Evolutionary conservation across 2,329 filamentous ascomycete species (phyloP).

Genomic region (Colletotrichum lupini): DNA sequence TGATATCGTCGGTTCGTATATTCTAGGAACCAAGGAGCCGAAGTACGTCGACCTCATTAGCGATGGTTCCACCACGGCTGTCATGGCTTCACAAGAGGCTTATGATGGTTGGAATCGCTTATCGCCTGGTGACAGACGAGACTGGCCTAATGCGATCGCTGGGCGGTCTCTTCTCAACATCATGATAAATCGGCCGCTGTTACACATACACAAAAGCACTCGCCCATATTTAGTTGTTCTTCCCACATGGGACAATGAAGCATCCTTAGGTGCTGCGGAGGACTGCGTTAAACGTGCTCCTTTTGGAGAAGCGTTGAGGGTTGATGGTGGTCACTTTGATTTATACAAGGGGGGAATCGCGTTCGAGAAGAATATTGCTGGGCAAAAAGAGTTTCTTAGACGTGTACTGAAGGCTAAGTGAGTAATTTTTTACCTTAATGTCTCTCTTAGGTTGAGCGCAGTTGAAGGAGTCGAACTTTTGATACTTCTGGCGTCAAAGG

Average conservation of each 20-base stretch:
- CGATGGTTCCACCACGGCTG: constrained; percentile 18
- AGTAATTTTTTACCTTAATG: background rate
- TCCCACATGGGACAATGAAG: constrained; percentile 28
- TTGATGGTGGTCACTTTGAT: constrained; percentile 20
- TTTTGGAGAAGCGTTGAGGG: constrained; percentile 15
- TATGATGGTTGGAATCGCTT: constrained; percentile 17
- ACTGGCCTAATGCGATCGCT: constrained; percentile 17
- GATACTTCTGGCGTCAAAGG: background rate
- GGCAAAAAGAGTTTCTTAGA: constrained; percentile 16
- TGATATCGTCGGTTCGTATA: constrained; percentile 1
- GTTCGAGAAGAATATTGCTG: constrained; percentile 19
- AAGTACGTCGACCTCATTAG: constrained; percentile 21
- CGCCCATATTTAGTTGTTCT: constrained; percentile 19
- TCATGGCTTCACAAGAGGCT: constrained; percentile 22
- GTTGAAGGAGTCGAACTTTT: background rate
- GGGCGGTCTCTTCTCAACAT: constrained; percentile 25
- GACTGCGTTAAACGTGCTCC: constrained; percentile 24
- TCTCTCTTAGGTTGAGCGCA: background rate
- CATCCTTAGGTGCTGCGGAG: constrained; percentile 16
- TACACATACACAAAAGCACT: constrained; percentile 16
- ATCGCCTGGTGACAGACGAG: background rate
- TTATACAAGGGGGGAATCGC: constrained; percentile 15
- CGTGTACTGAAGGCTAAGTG: background rate
- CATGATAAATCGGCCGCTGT: constrained; percentile 9
- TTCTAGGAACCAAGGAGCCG: background rate